Evolutionary conservation across 2,329 filamentous ascomycete genomes (phyloP).

Genomic region (Thelonectria discophora): DNA sequence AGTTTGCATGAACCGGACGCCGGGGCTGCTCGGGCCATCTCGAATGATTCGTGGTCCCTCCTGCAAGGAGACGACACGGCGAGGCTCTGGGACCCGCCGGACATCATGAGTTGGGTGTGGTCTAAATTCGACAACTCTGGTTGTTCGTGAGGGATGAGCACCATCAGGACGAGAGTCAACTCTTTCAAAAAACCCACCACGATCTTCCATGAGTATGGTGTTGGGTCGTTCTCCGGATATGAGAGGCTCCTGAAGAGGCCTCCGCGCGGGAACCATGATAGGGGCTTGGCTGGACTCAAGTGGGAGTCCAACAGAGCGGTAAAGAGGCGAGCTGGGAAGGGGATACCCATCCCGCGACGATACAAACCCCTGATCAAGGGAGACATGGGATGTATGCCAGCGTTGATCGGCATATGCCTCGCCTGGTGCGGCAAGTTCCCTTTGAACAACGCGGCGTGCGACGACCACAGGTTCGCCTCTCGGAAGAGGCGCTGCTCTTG

Average conservation of each 20-base stretch:
- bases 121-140: slow-evolving; percentile 29
- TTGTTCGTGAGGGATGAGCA: slow-evolving; percentile 23
- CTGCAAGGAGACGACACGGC: slow-evolving; percentile 33
- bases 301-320: slow-evolving; percentile 29
- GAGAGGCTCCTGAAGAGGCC: slow-evolving; percentile 44
- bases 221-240: slow-evolving; percentile 45
- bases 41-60: slow-evolving; percentile 32
- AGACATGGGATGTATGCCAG: slow-evolving; percentile 14
- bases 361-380: slow-evolving; percentile 23
- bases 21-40: slow-evolving; percentile 31
- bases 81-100: slow-evolving; percentile 27
- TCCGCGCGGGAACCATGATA: slow-evolving; percentile 36
- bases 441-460: slow-evolving; percentile 26
- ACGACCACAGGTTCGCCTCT: slow-evolving; percentile 32
- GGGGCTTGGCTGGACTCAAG: slow-evolving; percentile 30
- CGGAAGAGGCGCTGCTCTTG: slow-evolving; percentile 24
- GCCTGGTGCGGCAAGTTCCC: slow-evolving; percentile 24
- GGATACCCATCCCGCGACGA: slow-evolving; percentile 20
- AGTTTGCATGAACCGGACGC: slow-evolving; percentile 35
- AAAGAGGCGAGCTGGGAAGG: slow-evolving; percentile 20
- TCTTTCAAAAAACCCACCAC: slow-evolving; percentile 50
- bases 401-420: slow-evolving; percentile 24
- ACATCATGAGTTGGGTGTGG: slow-evolving; percentile 21
- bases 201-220: slow-evolving; percentile 52
- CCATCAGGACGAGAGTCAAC: slow-evolving; percentile 35